Percentiles rank a stretch among this genome's conserved stretches.
phyloP scores from a whole-genome alignment of 768 basidiomycete genomes.

The Rubroboletus pulcherrimus region DNA sequence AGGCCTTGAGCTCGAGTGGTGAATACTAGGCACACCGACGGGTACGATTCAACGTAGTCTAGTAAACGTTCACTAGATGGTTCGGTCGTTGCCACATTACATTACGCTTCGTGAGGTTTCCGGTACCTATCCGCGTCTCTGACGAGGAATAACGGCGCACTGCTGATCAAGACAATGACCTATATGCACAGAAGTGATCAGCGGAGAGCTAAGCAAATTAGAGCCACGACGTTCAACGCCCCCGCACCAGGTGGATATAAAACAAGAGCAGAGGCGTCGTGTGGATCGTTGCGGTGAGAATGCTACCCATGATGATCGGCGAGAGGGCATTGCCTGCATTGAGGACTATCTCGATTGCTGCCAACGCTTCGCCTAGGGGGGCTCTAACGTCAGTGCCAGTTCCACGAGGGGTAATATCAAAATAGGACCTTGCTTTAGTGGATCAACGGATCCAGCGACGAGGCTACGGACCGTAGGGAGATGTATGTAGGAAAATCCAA shows the following conservation, averaged over 20 bases:
- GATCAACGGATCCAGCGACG: constrained; percentile 26
- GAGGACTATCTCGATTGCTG: constrained; percentile 27
- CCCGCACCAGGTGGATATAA: constrained; percentile 23
- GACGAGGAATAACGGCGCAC: constrained; percentile 20
- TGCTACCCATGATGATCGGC: constrained; percentile 30
- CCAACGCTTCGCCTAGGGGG: constrained; percentile 25
- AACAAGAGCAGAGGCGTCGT: constrained; percentile 21
- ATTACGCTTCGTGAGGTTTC: constrained; percentile 4
- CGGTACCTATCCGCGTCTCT: constrained; percentile 21
- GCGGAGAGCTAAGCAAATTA: not conserved
- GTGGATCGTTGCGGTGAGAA: constrained; percentile 24
- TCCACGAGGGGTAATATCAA: no score
- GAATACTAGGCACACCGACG: no score
- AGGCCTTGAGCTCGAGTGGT: no score
- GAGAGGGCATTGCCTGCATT: constrained; percentile 21
- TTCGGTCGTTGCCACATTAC: not conserved
- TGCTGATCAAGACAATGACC: constrained; percentile 16
- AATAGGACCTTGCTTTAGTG: constrained; percentile 25
- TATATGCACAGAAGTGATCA: constrained; percentile 5
- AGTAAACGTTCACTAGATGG: not conserved
- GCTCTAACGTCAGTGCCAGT: not conserved
- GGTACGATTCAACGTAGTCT: not conserved
- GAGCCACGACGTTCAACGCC: not conserved
- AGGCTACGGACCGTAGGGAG: constrained; percentile 24
- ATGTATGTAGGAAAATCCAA: constrained; percentile 18